A percentile compares a stretch with the other conserved stretches of the same genome.
Conservation (phyloP, 306 rosid species). For the Mucuna pruriens region DNA sequence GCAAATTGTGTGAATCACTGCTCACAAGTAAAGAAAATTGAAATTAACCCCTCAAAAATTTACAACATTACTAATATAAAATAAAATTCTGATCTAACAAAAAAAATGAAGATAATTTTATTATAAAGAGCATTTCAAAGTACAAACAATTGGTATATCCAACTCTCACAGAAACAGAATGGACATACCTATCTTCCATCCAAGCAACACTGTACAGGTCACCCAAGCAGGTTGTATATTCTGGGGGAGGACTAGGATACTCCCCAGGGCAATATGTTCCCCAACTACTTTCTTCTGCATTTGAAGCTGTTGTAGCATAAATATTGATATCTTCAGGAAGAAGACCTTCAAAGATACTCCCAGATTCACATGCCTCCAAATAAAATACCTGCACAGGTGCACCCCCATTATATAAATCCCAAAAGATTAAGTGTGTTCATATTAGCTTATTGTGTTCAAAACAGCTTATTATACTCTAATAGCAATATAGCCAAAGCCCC, state of each 20-base stretch:
- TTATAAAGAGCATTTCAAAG: not conserved
- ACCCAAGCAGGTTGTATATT: conserved; percentile 93
- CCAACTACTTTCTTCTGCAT: conserved; percentile 98
- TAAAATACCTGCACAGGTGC: conserved; percentile 87
- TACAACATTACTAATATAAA: not conserved
- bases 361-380: conserved; percentile 98
- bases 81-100: not conserved
- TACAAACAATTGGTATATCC: not conserved
- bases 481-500: not conserved
- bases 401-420: conserved; percentile 18
- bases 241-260: conserved; percentile 87
- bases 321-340: conserved; percentile 83
- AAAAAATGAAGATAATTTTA: not conserved
- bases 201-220: conserved; percentile 95
- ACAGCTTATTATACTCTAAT: not conserved
- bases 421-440: conserved; percentile 10
- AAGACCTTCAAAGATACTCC: conserved; percentile 98
- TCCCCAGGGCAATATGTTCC: conserved; percentile 98
- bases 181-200: conserved; percentile 95
- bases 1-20: conserved; percentile 86
- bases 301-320: conserved; percentile 92
- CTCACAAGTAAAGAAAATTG: conserved; percentile 38
- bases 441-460: conserved; percentile 11
- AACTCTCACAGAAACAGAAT: not conserved
- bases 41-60: conserved; percentile 2